A percentile compares a stretch with the other conserved stretches of the same genome.
Conservation (phyloP, 257 asterid genomes). For the Scutellaria baicalensis region DNA sequence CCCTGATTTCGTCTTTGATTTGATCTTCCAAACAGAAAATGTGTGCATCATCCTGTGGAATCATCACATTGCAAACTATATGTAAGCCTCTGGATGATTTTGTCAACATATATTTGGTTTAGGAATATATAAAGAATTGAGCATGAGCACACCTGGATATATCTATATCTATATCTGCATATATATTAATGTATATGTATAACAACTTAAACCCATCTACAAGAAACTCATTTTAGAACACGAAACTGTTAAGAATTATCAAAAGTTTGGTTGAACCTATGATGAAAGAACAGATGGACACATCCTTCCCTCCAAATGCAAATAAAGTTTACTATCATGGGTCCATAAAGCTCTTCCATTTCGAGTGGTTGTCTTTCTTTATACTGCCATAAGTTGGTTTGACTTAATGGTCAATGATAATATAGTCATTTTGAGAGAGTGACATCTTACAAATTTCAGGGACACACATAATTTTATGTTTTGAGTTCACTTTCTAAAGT, state of each 20-base stretch:
- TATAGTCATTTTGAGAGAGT: background rate
- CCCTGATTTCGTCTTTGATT: conserved; percentile 85
- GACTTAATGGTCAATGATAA: background rate
- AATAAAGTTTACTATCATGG: background rate
- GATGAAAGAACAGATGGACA: background rate
- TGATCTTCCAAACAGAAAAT: conserved; percentile 91
- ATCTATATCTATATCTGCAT: too few relatives aligned
- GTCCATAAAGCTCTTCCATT: background rate
- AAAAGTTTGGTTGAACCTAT: background rate
- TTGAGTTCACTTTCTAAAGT: background rate
- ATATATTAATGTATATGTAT: background rate
- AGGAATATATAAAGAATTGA: background rate
- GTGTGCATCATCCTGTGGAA: conserved; percentile 93
- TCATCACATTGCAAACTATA: conserved; percentile 6
- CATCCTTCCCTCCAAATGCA: background rate
- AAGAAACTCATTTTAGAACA: background rate
- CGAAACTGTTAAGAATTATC: background rate
- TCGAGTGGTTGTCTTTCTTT: background rate
- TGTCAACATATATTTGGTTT: background rate
- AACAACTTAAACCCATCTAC: too few relatives aligned
- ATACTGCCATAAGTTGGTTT: background rate
- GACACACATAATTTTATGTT: background rate
- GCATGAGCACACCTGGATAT: background rate
- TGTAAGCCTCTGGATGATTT: conserved; percentile 7
- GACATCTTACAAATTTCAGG: background rate